Base-by-base conservation (phyloP, 208 protist species). In the Trypanosoma melophagium region DNA sequence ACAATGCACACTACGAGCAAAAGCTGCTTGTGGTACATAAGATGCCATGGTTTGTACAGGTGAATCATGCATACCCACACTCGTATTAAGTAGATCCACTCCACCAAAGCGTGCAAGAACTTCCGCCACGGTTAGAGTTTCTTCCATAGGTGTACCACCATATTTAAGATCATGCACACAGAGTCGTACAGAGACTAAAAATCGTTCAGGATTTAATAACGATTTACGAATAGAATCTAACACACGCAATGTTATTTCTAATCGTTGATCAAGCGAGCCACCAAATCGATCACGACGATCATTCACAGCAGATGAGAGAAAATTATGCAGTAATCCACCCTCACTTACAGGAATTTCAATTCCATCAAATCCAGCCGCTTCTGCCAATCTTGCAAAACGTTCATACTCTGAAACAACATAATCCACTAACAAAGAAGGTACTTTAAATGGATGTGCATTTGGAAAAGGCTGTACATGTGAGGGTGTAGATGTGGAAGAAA, bases 31-130 rank as follows among this genome's bases (percentile, higher is more conserved):
- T 2, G 95, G 95, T 2, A 98, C 95, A 67, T 79, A 90, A 4
- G 93, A 94, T 13, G 92, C 93, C 45, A 97, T 79, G 38, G 95
- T 98, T 64, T 96, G 94, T 24, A 98, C 87, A 21, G 92, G 89
- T 24, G 96, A 96, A 76, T 98, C 96, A 79, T 97, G 93, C 96
- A 97, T 98, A 42, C 94, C 94, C 17, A 98, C 93, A 66, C 93
- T 96, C 5, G 95, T 98, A 84, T 97, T 98, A 41, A 98, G 67
- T 38, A 98, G 56, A 63, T 96, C 81, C 31, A 93, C 80, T 44
- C 78, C 87, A 17, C 94, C 94, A 60, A 86, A 85, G 38, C 70
- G 69, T 24, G 86, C 88, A 24, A 97, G 52, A 13, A 62, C 81
- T 76, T 96, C 81, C 5, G 90, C 94, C 1, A 93, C 63, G 28